Evolutionary conservation across 345 rosid genomes (phyloP).

Genomic region (Gossypium thurberi): DNA sequence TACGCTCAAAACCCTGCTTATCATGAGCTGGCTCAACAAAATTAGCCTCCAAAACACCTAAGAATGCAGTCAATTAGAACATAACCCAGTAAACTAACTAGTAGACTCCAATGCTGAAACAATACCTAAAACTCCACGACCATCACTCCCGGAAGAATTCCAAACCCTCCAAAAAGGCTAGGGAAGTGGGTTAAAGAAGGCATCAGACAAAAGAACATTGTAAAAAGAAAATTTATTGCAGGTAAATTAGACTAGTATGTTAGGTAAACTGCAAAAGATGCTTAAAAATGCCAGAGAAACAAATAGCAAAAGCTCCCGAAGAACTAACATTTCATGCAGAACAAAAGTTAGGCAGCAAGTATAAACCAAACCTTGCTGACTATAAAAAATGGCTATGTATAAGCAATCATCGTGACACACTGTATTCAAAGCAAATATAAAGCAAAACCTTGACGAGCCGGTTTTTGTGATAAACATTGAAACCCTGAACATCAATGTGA

Average conservation of each 20-base stretch:
- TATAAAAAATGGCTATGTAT: no score
- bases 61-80: conserved; percentile 16
- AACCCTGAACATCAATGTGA: conserved; percentile 93
- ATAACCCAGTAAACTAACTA: background rate
- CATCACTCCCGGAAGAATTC: conserved; percentile 91
- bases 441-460: background rate
- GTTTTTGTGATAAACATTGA: conserved; percentile 90
- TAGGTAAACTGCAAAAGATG: background rate
- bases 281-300: background rate
- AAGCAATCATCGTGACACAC: no score
- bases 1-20: conserved; percentile 94
- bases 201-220: background rate
- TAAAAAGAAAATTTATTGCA: background rate
- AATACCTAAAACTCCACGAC: conserved; percentile 91
- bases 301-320: background rate
- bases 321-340: background rate
- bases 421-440: no score
- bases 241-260: background rate
- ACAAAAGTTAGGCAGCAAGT: background rate
- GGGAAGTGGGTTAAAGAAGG: background rate
- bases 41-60: conserved; percentile 88
- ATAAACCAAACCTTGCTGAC: no score
- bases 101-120: conserved; percentile 7
- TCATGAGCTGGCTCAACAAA: conserved; percentile 97
- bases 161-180: conserved; percentile 99